Base-by-base conservation (phyloP, 2,329 filamentous ascomycete species). In the Xylariales sp. region DNA sequence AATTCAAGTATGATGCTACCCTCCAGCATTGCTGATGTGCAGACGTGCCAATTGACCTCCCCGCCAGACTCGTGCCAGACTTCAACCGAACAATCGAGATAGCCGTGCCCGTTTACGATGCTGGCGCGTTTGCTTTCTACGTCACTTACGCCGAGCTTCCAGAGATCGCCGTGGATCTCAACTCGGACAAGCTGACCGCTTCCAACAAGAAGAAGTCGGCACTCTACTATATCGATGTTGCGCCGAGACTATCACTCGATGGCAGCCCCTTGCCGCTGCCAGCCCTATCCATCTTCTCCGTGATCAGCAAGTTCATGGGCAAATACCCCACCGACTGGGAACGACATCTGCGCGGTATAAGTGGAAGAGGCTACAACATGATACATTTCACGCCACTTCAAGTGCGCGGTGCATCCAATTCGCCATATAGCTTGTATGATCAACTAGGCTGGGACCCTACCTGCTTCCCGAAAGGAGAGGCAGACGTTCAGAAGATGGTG, bases 281-380 rank as follows among this genome's bases (percentile, higher is more conserved):
- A 51, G 88, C 91, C 1, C 72, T 98, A 37, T 94, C 88, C 11
- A 78, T 96, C 51, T 95, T 96, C 66, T 97, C 93, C 9, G 76
- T 91, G 42, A 87, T 98, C 48, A 96, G 91, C 59, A 98, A 98
- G 66, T 96, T 96, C 68, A 94, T 98, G 88, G 93, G 93, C 48
- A 82, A 84, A 57, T 95, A 93, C 58, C 88, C 91, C 0, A 73
- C 73, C 12, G 87, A 95, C 56, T 98, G 91, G 90, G 81, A 96
- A 59, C 84, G 80, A 38, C 91, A 97, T 61, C 69, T 98, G 43
- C 76, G 78, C 43, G 90, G 93, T 20, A 95, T 98, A 60, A 86
- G 87, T 60, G 80, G 86, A 55, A 78, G 93, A 46, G 90, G 90
- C 33, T 98, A 98, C 74, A 98, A 98, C 68, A 96, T 97, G 89